Evolutionary conservation across 1,139 yeast genomes (phyloP).

Genomic region (Protomyces inouyei): DNA sequence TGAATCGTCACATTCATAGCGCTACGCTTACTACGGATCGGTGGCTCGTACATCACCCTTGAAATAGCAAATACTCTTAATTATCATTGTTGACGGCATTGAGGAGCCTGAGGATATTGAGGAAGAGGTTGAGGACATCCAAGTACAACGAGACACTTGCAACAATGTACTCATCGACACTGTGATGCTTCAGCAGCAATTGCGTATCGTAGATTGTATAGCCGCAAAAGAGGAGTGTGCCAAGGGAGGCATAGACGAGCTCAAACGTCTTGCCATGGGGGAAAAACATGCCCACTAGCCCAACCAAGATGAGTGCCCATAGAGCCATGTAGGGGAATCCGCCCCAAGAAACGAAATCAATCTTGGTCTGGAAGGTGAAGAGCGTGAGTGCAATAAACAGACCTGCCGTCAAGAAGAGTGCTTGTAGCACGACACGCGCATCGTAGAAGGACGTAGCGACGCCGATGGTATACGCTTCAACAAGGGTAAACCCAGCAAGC

Average conservation of each 20-base stretch:
- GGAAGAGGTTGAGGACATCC: slow-evolving; percentile 75
- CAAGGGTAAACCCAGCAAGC: slow-evolving; percentile 61
- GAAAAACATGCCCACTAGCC: slow-evolving; percentile 64
- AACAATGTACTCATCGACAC: slow-evolving; percentile 80
- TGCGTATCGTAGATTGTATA: slow-evolving; percentile 81
- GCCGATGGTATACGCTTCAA: slow-evolving; percentile 72
- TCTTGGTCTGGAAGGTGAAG: slow-evolving; percentile 77
- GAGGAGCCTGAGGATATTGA: slow-evolving; percentile 67
- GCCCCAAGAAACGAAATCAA: slow-evolving; percentile 71
- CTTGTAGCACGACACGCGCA: slow-evolving; percentile 62
- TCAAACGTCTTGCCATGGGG: slow-evolving; percentile 56
- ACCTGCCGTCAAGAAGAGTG: slow-evolving; percentile 61
- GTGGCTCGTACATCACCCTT: too few relatives aligned
- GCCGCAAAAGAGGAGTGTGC: slow-evolving; percentile 67
- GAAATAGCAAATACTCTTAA: background rate
- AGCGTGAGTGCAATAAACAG: slow-evolving; percentile 70
- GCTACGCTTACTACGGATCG: too few relatives aligned
- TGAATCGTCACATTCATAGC: too few relatives aligned
- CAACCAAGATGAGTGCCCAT: slow-evolving; percentile 68
- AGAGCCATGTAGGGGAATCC: slow-evolving; percentile 58
- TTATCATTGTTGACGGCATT: slow-evolving; percentile 41
- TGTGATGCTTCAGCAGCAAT: slow-evolving; percentile 67
- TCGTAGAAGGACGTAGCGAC: slow-evolving; percentile 61
- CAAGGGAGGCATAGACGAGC: slow-evolving; percentile 62
- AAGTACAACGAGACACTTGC: slow-evolving; percentile 73